phyloP scores from a whole-genome alignment of 306 rosid species.

The Begonia masoniana region DNA sequence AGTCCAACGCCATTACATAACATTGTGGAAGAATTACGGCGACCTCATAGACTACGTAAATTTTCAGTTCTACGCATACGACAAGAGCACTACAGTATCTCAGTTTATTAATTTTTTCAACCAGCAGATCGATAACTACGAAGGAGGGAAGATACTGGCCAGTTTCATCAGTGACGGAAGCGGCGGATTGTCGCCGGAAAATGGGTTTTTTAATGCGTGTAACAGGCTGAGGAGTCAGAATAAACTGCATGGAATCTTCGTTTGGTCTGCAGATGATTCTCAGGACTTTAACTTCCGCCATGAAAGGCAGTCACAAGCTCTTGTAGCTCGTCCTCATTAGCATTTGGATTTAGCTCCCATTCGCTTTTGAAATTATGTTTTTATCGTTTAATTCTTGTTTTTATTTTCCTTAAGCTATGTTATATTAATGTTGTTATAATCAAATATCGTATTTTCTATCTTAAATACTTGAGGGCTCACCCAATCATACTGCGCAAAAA shows the following conservation, averaged over 20 bases:
- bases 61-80: constrained; percentile 78
- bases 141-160: constrained; percentile 50
- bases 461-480: too few relatives aligned
- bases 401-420: too few relatives aligned
- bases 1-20: constrained; percentile 55
- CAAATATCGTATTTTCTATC: too few relatives aligned
- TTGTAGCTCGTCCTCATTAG: constrained; percentile 34
- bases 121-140: constrained; percentile 42
- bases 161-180: constrained; percentile 55
- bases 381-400: too few relatives aligned
- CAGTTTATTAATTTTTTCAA: constrained; percentile 46
- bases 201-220: constrained; percentile 61
- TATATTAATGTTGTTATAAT: too few relatives aligned
- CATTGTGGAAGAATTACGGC: constrained; percentile 59
- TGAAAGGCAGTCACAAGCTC: constrained; percentile 58
- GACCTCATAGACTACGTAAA: constrained; percentile 60
- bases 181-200: constrained; percentile 38
- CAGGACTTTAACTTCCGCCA: constrained; percentile 37
- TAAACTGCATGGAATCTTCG: constrained; percentile 55
- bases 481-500: too few relatives aligned
- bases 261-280: constrained; percentile 87
- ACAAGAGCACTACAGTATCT: constrained; percentile 38
- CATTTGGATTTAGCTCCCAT: too few relatives aligned
- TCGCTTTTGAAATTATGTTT: too few relatives aligned
- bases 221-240: constrained; percentile 26